Conservation (phyloP, 2,329 filamentous ascomycete species). For the Diaporthe eres region DNA sequence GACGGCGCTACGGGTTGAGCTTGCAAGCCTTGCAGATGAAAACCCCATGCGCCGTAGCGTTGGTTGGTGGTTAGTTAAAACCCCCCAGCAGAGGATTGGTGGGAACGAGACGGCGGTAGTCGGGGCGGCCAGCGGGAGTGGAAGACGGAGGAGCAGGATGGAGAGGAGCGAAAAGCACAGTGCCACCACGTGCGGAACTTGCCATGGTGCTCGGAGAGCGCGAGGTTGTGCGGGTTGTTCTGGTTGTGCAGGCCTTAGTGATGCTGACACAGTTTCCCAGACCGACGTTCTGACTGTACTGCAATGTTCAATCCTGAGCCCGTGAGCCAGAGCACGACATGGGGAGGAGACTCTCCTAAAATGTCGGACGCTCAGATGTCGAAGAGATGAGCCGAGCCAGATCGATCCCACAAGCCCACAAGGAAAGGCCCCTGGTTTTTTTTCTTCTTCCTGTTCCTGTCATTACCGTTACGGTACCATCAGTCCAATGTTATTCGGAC, state of each 20-base stretch:
- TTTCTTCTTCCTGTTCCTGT: not conserved
- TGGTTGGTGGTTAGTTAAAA: conserved; percentile 25
- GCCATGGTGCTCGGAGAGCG: conserved; percentile 18
- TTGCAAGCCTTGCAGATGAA: conserved; percentile 13
- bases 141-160: not conserved
- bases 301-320: not conserved
- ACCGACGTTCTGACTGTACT: conserved; percentile 19
- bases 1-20: conserved; percentile 16
- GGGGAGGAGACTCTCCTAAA: not conserved
- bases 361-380: conserved; percentile 12
- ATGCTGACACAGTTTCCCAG: conserved; percentile 9
- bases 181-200: not conserved
- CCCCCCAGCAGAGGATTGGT: not conserved
- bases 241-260: not conserved
- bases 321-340: conserved; percentile 14
- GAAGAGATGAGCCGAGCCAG: not conserved
- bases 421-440: not conserved
- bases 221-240: not conserved
- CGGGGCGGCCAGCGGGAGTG: conserved; percentile 19
- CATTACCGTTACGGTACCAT: not conserved
- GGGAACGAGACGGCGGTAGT: conserved; percentile 23
- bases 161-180: not conserved
- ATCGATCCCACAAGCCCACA: conserved; percentile 14
- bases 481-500: not conserved
- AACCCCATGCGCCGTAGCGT: conserved; percentile 2